Conservation (phyloP, 2,329 filamentous ascomycete genomes). For the Fonsecaea pedrosoi region DNA sequence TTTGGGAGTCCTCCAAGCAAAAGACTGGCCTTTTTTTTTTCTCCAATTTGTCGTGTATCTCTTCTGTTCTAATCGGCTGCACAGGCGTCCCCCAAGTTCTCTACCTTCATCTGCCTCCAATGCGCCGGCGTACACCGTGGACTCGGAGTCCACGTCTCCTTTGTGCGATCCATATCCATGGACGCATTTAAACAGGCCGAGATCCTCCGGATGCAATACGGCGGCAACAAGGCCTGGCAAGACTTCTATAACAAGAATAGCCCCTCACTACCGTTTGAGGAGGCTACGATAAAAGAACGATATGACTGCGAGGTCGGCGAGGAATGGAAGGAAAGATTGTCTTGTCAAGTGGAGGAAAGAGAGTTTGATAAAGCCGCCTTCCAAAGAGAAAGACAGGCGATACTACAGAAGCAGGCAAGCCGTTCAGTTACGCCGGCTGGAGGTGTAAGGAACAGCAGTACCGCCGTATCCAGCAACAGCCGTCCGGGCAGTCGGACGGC, state of each 20-base stretch:
- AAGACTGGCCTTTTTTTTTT: conserved; percentile 8
- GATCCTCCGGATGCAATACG: conserved; percentile 90
- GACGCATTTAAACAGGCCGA: conserved; percentile 95
- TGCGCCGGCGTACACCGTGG: conserved; percentile 95
- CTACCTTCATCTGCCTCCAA: conserved; percentile 96
- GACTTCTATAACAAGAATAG: conserved; percentile 81
- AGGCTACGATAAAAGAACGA: conserved; percentile 85
- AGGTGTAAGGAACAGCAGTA: conserved; percentile 39
- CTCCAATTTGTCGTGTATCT: conserved; percentile 14
- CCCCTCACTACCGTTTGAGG: conserved; percentile 77
- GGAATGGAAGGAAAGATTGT: conserved; percentile 91
- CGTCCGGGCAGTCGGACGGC: conserved; percentile 37
- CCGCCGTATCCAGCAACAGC: conserved; percentile 40
- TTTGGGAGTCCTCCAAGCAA: conserved; percentile 4
- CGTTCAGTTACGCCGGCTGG: conserved; percentile 49
- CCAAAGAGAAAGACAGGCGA: conserved; percentile 49
- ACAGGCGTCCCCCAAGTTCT: conserved; percentile 86
- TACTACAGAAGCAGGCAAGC: conserved; percentile 47
- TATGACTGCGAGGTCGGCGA: conserved; percentile 91
- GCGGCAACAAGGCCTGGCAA: conserved; percentile 87
- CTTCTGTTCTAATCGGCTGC: conserved; percentile 13
- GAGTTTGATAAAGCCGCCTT: conserved; percentile 81
- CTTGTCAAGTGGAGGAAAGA: conserved; percentile 83
- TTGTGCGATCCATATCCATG: conserved; percentile 97
- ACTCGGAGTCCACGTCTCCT: conserved; percentile 96